Conservation (phyloP, 768 basidiomycete genomes). For the Filobasidium wieringae region DNA sequence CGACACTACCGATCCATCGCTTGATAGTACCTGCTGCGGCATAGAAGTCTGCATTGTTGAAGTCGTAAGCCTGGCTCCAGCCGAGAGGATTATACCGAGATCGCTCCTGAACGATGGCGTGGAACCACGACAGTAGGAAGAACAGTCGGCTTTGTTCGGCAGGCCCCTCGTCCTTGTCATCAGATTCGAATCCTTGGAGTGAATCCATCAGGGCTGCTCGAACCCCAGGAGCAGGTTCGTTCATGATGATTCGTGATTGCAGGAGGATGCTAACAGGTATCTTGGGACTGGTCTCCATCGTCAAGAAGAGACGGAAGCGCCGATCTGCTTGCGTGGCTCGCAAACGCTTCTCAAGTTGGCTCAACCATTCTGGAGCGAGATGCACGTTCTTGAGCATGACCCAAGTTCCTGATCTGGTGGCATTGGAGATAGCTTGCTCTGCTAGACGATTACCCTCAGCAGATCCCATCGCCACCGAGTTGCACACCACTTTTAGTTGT, state of each 20-base stretch:
- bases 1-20: conserved; percentile 65
- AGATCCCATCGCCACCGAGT: conserved; percentile 95
- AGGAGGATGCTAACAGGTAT: conserved; percentile 95
- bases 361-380: conserved; percentile 88
- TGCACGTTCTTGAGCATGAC: conserved; percentile 96
- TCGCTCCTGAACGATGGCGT: conserved; percentile 92
- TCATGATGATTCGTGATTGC: conserved; percentile 93
- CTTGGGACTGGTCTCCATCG: conserved; percentile 89
- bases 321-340: conserved; percentile 81
- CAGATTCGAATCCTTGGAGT: conserved; percentile 56
- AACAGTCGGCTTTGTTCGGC: conserved; percentile 85
- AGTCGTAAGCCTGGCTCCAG: conserved; percentile 94
- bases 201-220: conserved; percentile 93
- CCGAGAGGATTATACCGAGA: conserved; percentile 90
- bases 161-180: conserved; percentile 70
- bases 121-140: conserved; percentile 98
- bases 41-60: conserved; percentile 96
- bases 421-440: conserved; percentile 87
- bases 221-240: conserved; percentile 93
- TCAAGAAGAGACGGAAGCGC: conserved; percentile 91
- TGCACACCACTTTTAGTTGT: conserved; percentile 60
- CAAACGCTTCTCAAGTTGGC: conserved; percentile 88
- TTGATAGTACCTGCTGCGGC: conserved; percentile 88
- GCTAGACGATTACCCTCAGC: conserved; percentile 93
- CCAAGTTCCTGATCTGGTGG: conserved; percentile 88